phyloP scores from a whole-genome alignment of 2,329 filamentous ascomycete genomes.

The Scorias spongiosa region DNA sequence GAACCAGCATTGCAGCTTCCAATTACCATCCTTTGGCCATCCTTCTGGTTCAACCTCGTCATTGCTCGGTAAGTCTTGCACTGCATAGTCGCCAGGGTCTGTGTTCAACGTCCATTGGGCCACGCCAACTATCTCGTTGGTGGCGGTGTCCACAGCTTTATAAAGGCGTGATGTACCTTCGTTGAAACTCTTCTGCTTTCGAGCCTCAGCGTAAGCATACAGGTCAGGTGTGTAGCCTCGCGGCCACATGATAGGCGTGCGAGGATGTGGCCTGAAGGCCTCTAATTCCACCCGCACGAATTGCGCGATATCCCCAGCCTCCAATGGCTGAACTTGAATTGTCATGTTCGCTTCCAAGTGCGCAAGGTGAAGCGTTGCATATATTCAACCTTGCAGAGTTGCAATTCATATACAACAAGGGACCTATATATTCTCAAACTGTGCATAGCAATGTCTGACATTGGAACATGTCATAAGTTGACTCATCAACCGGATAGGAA shows the following conservation, averaged over 20 bases:
- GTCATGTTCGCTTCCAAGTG: constrained; percentile 3
- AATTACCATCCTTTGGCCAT: constrained; percentile 9
- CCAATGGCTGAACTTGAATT: constrained; percentile 6
- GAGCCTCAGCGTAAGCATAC: constrained; percentile 10
- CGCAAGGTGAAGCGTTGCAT: too few relatives aligned
- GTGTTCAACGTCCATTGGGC: constrained; percentile 1
- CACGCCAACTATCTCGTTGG: background rate
- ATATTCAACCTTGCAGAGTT: too few relatives aligned
- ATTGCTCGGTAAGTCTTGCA: constrained; percentile 1
- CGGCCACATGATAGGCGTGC: constrained; percentile 13
- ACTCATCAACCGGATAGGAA: too few relatives aligned
- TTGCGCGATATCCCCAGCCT: constrained; percentile 9
- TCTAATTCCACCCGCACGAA: constrained; percentile 10
- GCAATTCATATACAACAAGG: too few relatives aligned
- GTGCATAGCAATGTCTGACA: too few relatives aligned
- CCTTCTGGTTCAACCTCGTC: constrained; percentile 8
- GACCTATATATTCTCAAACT: too few relatives aligned
- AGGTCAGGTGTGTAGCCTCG: constrained; percentile 11
- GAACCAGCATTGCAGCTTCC: constrained; percentile 9
- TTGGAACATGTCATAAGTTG: too few relatives aligned
- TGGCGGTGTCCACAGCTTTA: constrained; percentile 1
- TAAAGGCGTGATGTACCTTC: background rate
- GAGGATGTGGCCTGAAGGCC: constrained; percentile 12
- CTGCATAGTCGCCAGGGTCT: constrained; percentile 2
- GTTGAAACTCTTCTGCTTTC: constrained; percentile 1